Evolutionary conservation across 441 rosid genomes (phyloP).

Genomic region (Rhodomyrtus psidioides): DNA sequence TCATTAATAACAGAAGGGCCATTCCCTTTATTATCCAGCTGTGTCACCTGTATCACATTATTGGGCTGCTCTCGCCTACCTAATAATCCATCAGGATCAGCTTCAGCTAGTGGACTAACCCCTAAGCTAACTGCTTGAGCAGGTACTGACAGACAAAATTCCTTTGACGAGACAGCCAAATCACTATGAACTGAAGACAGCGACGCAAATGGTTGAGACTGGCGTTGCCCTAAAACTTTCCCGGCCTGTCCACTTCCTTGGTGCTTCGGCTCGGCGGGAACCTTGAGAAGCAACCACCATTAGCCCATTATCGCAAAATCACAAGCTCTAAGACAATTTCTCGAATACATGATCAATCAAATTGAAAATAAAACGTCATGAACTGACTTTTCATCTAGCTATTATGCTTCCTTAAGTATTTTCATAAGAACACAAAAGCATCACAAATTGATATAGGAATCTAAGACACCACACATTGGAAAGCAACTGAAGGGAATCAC

Average conservation of each 20-base stretch:
- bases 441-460: not conserved
- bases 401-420: not conserved
- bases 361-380: not conserved
- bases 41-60: conserved; percentile 27
- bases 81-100: conserved; percentile 44
- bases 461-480: not conserved
- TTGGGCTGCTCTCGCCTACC: conserved; percentile 34
- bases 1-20: conserved; percentile 26
- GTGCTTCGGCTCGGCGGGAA: not conserved
- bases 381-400: not conserved
- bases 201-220: conserved; percentile 15
- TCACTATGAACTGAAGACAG: conserved; percentile 38
- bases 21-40: conserved; percentile 54
- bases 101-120: conserved; percentile 38
- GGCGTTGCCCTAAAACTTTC: not conserved
- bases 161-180: conserved; percentile 56
- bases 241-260: conserved; percentile 1
- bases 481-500: not conserved
- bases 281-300: conserved; percentile 1
- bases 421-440: not conserved
- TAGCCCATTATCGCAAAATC: not conserved
- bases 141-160: conserved; percentile 40
- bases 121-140: conserved; percentile 30
- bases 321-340: not conserved
- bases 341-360: not conserved